A percentile compares a stretch with the other conserved stretches of the same genome.
Conservation (phyloP, 352 stramenopile species). For the Phytophthora chlamydospora region DNA sequence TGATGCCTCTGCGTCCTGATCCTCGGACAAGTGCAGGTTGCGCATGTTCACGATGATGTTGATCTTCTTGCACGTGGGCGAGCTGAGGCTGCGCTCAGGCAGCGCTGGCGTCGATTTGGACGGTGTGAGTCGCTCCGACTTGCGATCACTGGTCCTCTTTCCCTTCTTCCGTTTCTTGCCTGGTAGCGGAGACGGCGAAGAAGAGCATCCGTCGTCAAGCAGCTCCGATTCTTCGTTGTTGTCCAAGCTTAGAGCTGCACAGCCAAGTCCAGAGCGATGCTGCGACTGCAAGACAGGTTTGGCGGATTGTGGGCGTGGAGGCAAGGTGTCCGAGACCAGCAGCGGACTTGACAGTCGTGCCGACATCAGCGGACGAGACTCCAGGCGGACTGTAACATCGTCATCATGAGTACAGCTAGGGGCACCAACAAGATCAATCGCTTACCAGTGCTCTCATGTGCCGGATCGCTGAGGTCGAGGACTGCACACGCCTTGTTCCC, state of each 20-base stretch:
- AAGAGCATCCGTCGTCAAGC: slow-evolving; percentile 25
- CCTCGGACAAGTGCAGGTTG: slow-evolving; percentile 31
- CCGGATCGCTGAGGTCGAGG: not conserved
- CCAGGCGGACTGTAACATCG: slow-evolving; percentile 14
- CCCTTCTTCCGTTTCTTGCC: slow-evolving; percentile 21
- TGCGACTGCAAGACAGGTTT: slow-evolving; percentile 48
- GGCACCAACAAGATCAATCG: not conserved
- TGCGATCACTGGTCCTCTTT: slow-evolving; percentile 9
- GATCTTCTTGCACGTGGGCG: slow-evolving; percentile 30
- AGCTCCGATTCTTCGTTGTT: slow-evolving; percentile 6
- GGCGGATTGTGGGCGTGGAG: slow-evolving; percentile 51
- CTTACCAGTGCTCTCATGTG: slow-evolving; percentile 11
- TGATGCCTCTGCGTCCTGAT: not conserved
- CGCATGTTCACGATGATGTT: slow-evolving; percentile 58
- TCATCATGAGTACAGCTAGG: not conserved
- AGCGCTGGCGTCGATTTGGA: slow-evolving; percentile 26
- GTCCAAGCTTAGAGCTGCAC: slow-evolving; percentile 10
- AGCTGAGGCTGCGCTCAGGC: slow-evolving; percentile 9
- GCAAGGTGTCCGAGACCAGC: slow-evolving; percentile 13
- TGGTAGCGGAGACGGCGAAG: slow-evolving; percentile 10
- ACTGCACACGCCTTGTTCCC: not conserved
- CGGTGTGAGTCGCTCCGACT: slow-evolving; percentile 8
- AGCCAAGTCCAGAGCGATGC: slow-evolving; percentile 5
- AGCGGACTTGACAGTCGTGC: slow-evolving; percentile 16
- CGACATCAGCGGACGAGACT: slow-evolving; percentile 31